phyloP scores from a whole-genome alignment of 108 stramenopile genomes.

The Nitzschia palea region DNA sequence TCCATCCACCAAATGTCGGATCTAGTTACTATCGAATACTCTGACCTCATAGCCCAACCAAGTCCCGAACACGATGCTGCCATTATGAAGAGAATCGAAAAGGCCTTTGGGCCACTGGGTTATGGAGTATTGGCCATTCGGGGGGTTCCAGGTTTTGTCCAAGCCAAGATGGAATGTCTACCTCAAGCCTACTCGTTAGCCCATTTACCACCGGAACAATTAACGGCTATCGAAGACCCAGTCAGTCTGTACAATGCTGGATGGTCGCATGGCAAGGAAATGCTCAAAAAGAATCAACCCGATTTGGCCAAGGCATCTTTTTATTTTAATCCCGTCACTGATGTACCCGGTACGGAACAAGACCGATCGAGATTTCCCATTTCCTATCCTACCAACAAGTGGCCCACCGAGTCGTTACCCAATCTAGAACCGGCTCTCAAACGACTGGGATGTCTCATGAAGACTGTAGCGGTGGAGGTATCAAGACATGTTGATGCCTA shows the following conservation, averaged over 20 bases:
- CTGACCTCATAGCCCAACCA: slow-evolving; percentile 28
- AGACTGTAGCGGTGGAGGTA: slow-evolving; percentile 56
- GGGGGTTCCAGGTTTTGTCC: slow-evolving; percentile 77
- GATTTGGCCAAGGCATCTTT: slow-evolving; percentile 90
- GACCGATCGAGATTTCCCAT: slow-evolving; percentile 74
- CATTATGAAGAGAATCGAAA: slow-evolving; percentile 36
- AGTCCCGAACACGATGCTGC: neutral
- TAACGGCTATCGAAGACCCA: slow-evolving; percentile 70
- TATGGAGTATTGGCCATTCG: slow-evolving; percentile 63
- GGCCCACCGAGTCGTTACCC: slow-evolving; percentile 76
- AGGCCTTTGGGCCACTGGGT: slow-evolving; percentile 49
- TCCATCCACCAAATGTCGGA: too few species aligned
- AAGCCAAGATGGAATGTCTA: slow-evolving; percentile 67
- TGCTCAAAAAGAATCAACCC: slow-evolving; percentile 71
- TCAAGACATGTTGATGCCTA: slow-evolving; percentile 74
- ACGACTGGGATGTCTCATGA: slow-evolving; percentile 76
- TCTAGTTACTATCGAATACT: too few species aligned
- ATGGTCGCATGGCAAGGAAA: slow-evolving; percentile 92
- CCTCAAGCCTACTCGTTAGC: slow-evolving; percentile 74
- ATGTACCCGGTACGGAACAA: slow-evolving; percentile 74
- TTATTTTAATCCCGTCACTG: slow-evolving; percentile 85
- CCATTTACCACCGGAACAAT: slow-evolving; percentile 50
- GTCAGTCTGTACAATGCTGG: slow-evolving; percentile 87
- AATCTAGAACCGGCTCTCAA: slow-evolving; percentile 52
- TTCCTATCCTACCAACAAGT: slow-evolving; percentile 86